phyloP scores from a whole-genome alignment of 1,284 basidiomycete genomes.

The Melampsora americana region DNA sequence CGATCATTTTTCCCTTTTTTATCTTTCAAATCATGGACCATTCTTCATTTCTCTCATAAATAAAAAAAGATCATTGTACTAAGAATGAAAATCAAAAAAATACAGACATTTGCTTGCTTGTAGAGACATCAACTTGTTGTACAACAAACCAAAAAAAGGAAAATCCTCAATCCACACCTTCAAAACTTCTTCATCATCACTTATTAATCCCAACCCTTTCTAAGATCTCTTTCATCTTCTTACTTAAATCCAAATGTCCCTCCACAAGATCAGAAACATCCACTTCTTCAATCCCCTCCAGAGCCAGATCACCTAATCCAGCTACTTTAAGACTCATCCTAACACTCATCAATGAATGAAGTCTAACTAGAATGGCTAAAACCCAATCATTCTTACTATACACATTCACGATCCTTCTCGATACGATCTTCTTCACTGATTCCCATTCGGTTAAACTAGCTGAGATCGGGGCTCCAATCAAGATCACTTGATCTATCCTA shows the following conservation, averaged over 20 bases:
- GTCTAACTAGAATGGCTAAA: constrained; percentile 58
- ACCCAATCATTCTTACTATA: constrained; percentile 59
- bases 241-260: constrained; percentile 49
- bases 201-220: constrained; percentile 29
- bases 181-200: too few species aligned
- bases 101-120: too few species aligned
- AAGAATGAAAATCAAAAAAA: too few species aligned
- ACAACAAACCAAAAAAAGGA: too few species aligned
- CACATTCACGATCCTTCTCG: constrained; percentile 59
- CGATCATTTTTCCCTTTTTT: too few species aligned
- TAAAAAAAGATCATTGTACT: too few species aligned
- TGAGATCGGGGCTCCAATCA: constrained; percentile 59
- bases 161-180: too few species aligned
- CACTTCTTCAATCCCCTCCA: constrained; percentile 50
- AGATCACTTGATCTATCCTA: constrained; percentile 59
- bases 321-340: constrained; percentile 48
- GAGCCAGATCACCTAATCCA: constrained; percentile 46
- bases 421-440: constrained; percentile 56
- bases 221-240: constrained; percentile 30
- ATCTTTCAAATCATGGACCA: too few species aligned
- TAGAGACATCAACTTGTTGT: too few species aligned
- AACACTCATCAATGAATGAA: constrained; percentile 59
- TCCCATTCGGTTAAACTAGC: constrained; percentile 57
- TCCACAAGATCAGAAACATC: constrained; percentile 50
- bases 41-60: too few species aligned